Conservation (phyloP, 345 rosid genomes). For the Citrus maxima region DNA sequence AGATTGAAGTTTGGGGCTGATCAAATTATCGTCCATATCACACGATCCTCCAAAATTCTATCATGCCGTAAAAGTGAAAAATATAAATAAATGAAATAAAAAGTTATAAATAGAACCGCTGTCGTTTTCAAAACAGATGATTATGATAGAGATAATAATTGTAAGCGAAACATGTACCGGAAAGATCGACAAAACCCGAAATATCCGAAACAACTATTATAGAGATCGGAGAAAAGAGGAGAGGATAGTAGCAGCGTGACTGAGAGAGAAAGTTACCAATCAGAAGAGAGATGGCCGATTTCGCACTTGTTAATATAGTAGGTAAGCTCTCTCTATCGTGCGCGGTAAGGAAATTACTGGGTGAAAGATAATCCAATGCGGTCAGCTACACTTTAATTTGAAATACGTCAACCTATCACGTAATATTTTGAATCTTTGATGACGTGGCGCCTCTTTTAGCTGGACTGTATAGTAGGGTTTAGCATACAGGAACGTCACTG, state of each 20-base stretch:
- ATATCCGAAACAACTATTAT: not conserved
- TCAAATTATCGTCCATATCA: not conserved
- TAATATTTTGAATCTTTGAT: not conserved
- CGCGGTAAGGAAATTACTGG: not conserved
- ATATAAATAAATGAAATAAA: not conserved
- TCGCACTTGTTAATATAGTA: not conserved
- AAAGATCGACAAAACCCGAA: not conserved
- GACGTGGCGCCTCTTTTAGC: not conserved
- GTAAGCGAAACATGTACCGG: not conserved
- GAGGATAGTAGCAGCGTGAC: not conserved
- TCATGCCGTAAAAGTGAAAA: not conserved
- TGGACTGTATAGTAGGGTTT: not conserved
- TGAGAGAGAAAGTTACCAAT: no score
- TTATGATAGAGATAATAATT: not conserved
- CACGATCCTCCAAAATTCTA: conserved; percentile 1
- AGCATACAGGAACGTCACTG: not conserved
- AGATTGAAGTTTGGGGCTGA: conserved; percentile 20
- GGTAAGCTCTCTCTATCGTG: not conserved
- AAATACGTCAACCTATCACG: not conserved
- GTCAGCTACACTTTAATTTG: not conserved
- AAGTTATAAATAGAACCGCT: not conserved
- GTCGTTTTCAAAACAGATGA: not conserved
- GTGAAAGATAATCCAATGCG: not conserved
- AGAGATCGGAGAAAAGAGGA: not conserved
- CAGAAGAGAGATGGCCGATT: not conserved